Percentiles rank a stretch among this genome's conserved stretches.
Evolutionary conservation across 176 grass and related monocot species (phyloP).

Genomic region (Panicum miliaceum): DNA sequence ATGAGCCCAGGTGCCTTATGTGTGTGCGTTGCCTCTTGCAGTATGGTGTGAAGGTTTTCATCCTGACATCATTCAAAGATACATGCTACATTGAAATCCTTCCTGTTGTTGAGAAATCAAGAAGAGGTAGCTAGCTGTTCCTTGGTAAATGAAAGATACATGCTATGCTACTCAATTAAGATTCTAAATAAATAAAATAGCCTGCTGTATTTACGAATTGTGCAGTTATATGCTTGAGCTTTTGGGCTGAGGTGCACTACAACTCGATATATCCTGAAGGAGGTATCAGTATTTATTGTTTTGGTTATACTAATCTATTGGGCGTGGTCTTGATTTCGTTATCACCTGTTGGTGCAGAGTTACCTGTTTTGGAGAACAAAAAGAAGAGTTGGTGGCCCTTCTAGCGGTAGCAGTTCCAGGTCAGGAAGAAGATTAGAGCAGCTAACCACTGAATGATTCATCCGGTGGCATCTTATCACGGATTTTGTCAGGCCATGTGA

Average conservation of each 20-base stretch:
- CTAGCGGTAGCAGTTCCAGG: neutral
- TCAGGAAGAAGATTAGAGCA: conserved; percentile 2
- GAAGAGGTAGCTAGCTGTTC: conserved; percentile 70
- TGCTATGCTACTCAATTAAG: neutral
- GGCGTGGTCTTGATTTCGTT: neutral
- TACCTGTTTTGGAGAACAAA: conserved; percentile 56
- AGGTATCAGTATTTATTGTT: conserved; percentile 45
- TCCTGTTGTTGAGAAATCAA: conserved; percentile 72
- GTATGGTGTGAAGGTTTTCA: conserved; percentile 96
- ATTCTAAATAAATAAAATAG: neutral
- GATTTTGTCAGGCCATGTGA: too few species aligned
- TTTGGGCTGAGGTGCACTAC: conserved; percentile 95
- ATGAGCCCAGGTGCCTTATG: too few species aligned
- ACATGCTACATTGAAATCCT: conserved; percentile 95
- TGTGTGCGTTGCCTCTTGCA: conserved; percentile 48
- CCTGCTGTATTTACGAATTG: neutral
- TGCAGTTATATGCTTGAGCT: conserved; percentile 92
- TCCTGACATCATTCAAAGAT: conserved; percentile 96
- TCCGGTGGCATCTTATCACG: too few species aligned
- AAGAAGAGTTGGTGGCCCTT: conserved; percentile 86
- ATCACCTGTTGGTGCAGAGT: conserved; percentile 52
- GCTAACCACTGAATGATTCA: neutral
- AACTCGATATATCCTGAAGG: conserved; percentile 92
- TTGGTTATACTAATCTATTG: neutral
- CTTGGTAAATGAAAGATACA: neutral